Evolutionary conservation across 148 eudicot genomes (phyloP).

Genomic region (Cornus controversa): DNA sequence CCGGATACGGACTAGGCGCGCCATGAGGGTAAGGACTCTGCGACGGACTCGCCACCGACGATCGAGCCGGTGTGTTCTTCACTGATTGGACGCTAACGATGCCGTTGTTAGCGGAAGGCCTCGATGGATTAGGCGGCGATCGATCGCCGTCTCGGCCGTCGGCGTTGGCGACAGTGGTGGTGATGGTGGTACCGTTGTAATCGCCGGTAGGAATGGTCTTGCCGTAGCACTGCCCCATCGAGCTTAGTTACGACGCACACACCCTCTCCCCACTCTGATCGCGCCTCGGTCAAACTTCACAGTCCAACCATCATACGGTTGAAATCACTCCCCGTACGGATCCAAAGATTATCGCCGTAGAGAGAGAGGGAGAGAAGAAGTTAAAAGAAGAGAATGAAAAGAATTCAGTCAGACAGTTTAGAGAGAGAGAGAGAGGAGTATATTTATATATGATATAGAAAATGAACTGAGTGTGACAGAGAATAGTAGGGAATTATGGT

Average conservation of each 20-base stretch:
- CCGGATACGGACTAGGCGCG: slow-evolving; percentile 32
- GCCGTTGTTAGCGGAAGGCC: slow-evolving; percentile 23
- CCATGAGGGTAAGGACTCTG: slow-evolving; percentile 64
- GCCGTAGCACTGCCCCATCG: slow-evolving; percentile 81
- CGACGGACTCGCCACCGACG: slow-evolving; percentile 40
- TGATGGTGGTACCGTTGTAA: neutral
- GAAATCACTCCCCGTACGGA: slow-evolving; percentile 6
- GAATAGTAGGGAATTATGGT: neutral
- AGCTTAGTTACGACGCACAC: neutral
- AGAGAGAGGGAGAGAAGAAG: slow-evolving; percentile 19
- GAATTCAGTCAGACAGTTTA: neutral
- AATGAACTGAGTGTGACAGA: slow-evolving; percentile 1
- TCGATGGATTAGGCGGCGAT: slow-evolving; percentile 38
- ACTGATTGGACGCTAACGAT: slow-evolving; percentile 14
- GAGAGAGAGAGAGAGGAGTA: neutral
- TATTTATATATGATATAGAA: neutral
- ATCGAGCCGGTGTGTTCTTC: slow-evolving; percentile 40
- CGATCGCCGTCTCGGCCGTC: slow-evolving; percentile 4
- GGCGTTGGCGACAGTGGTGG: slow-evolving; percentile 5
- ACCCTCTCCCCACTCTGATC: neutral
- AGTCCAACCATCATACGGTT: slow-evolving; percentile 18
- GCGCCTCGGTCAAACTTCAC: slow-evolving; percentile 19
- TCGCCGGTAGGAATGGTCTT: slow-evolving; percentile 41
- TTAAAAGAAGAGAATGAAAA: slow-evolving; percentile 26
- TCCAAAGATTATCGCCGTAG: neutral